Evolutionary conservation across 148 eudicot genomes (phyloP).

Genomic region (Rhododendron ferrugineum): DNA sequence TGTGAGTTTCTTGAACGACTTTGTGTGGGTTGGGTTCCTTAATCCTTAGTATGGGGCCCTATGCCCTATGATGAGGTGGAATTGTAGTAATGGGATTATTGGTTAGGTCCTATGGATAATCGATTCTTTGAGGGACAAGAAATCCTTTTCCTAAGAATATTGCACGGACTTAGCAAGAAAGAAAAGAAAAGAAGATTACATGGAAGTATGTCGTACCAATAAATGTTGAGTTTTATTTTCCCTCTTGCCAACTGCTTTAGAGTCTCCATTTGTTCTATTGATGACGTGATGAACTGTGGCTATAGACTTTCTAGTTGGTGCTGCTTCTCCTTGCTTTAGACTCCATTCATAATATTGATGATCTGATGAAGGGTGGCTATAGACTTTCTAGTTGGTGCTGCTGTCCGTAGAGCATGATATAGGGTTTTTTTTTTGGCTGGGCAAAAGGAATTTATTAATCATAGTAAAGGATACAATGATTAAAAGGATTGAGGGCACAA

Average conservation of each 20-base stretch:
- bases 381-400: neutral
- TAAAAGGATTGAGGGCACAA: too few relatives aligned
- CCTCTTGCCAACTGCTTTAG: neutral
- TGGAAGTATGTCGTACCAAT: neutral
- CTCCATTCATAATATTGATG: neutral
- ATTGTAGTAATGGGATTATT: neutral
- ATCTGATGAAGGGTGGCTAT: neutral
- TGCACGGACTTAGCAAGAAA: neutral
- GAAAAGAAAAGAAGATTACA: neutral
- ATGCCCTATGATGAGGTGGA: neutral
- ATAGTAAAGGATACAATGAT: too few relatives aligned
- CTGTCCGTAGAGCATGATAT: neutral
- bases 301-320: neutral
- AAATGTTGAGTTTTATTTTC: neutral
- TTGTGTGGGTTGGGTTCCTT: neutral
- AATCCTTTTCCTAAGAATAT: neutral
- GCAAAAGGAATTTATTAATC: too few relatives aligned
- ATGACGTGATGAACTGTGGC: neutral
- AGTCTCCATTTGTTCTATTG: neutral
- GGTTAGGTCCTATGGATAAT: neutral
- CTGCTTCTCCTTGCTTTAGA: neutral
- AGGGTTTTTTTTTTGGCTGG: too few relatives aligned
- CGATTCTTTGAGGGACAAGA: neutral
- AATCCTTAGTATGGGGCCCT: neutral
- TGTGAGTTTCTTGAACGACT: neutral